Evolutionary conservation across 2,329 filamentous ascomycete species (phyloP), one percentile per base, ranked within the genome.

Genomic region (Cercospora berteroae): DNA sequence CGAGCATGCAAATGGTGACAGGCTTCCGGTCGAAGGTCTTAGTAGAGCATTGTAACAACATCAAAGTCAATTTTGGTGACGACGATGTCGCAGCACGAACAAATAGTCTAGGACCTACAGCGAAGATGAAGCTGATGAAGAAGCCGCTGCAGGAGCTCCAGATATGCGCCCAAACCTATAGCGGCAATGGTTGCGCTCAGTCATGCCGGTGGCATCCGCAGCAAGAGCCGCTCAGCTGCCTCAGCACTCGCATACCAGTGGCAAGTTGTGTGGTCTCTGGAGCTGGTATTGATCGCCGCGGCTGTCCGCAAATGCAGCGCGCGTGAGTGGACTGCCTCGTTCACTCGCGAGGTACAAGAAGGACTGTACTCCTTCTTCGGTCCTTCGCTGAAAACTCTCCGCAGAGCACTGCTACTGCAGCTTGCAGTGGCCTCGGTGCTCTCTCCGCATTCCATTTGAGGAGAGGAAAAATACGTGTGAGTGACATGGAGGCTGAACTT

Each of bases 401-500:
- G 55, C 55, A 58, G 31, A 31, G 16, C 16, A 10, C 8, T 59
- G 56, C 7, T n/a, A 20, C n/a, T 20, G 42, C 18, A 48, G 2
- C n/a, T 48, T 48, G 42, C 7, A 48, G 4, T 48, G n/a, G 42
- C 42, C 42, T 48, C 42, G 42, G 42, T 48, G 42, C n/a, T 20
- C 2, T 48, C 42, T 48, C 42, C 42, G 42, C 42, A 10, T 23
- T 23, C 13, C 42, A 48, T 48, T 48, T 18, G 42, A 48, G 42
- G 42, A 48, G 42, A 10, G 10, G 3, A 20, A 48, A 12, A 18
- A 23, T 12, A 48, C 42, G 42, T 48, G 8, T 23, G 42, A 42
- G 58, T 60, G 58, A 60, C 58, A 60, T 60, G 18, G 36, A 44
- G 58, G 58, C 33, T 12, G 23, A 42, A 60, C 27, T 36, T 3